Conservation (phyloP, 176 grass and related monocot species). For the Musa acuminata region DNA sequence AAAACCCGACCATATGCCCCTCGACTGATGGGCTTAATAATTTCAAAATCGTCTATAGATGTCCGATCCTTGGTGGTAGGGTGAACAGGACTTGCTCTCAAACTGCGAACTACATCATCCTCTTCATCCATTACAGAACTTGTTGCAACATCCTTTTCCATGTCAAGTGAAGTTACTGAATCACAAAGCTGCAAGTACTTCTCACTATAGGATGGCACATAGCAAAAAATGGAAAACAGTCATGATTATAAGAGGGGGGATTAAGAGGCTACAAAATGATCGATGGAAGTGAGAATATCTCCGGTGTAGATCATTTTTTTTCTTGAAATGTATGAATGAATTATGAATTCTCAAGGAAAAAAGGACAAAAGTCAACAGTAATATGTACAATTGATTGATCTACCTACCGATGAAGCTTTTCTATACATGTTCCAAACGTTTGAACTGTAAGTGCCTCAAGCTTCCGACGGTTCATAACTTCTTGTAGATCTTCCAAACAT, state of each 20-base stretch:
- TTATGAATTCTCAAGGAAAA: background rate
- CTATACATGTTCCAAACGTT: constrained; percentile 94
- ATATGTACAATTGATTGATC: background rate
- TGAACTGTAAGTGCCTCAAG: constrained; percentile 90
- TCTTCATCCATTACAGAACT: constrained; percentile 97
- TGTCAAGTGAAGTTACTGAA: constrained; percentile 43
- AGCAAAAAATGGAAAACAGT: constrained; percentile 1
- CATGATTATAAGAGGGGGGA: background rate
- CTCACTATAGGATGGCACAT: constrained; percentile 49
- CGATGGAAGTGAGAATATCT: background rate
- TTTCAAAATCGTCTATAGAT: constrained; percentile 99
- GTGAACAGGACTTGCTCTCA: constrained; percentile 88
- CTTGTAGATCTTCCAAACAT: constrained; percentile 96
- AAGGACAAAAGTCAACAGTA: background rate
- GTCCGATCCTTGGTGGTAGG: constrained; percentile 74
- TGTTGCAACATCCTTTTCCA: constrained; percentile 74
- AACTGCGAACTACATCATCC: constrained; percentile 87
- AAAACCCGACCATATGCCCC: background rate
- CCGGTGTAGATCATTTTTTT: background rate
- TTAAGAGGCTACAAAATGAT: background rate
- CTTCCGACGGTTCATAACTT: constrained; percentile 83
- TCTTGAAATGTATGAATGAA: background rate
- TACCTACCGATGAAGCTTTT: constrained; percentile 86
- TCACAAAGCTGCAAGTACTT: constrained; percentile 97
- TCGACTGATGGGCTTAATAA: constrained; percentile 95